Conservation (phyloP, 1,139 yeast genomes). For the Dujonia santamariae region DNA sequence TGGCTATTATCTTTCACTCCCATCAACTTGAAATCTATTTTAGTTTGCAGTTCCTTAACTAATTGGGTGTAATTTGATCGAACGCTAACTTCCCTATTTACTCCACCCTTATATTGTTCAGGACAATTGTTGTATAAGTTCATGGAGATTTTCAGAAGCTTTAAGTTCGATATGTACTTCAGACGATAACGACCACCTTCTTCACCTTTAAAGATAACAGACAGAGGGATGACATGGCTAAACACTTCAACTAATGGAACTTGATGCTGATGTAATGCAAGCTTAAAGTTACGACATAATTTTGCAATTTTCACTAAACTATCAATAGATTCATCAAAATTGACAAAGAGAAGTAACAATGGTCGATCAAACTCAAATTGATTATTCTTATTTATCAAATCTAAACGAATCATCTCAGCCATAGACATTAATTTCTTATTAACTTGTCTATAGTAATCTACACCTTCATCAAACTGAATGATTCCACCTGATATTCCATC, state of each 20-base stretch:
- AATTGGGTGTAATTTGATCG: slow-evolving; percentile 26
- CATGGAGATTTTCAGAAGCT: slow-evolving; percentile 51
- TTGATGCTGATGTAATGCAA: slow-evolving; percentile 35
- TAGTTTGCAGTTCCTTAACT: slow-evolving; percentile 44
- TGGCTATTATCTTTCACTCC: slow-evolving; percentile 19
- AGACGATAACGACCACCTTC: slow-evolving; percentile 26
- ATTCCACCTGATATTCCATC: slow-evolving; percentile 34
- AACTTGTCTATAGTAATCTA: slow-evolving; percentile 22
- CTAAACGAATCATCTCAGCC: slow-evolving; percentile 36
- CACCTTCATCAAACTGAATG: slow-evolving; percentile 21
- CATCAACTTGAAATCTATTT: slow-evolving; percentile 51
- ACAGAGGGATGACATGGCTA: slow-evolving; percentile 57
- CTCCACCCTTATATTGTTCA: slow-evolving; percentile 9
- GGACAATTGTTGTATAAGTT: slow-evolving; percentile 64
- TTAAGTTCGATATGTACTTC: slow-evolving; percentile 47
- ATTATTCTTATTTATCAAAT: slow-evolving; percentile 41
- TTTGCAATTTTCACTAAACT: slow-evolving; percentile 49
- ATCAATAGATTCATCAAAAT: slow-evolving; percentile 41
- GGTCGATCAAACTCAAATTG: slow-evolving; percentile 45
- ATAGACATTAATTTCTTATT: slow-evolving; percentile 27
- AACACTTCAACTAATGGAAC: slow-evolving; percentile 45
- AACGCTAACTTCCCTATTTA: slow-evolving; percentile 8
- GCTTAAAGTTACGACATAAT: slow-evolving; percentile 47
- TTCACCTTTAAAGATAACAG: slow-evolving; percentile 38
- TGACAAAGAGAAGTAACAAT: slow-evolving; percentile 44